phyloP scores from a whole-genome alignment of 805 yeast species.

The Metschnikowia anglica region DNA sequence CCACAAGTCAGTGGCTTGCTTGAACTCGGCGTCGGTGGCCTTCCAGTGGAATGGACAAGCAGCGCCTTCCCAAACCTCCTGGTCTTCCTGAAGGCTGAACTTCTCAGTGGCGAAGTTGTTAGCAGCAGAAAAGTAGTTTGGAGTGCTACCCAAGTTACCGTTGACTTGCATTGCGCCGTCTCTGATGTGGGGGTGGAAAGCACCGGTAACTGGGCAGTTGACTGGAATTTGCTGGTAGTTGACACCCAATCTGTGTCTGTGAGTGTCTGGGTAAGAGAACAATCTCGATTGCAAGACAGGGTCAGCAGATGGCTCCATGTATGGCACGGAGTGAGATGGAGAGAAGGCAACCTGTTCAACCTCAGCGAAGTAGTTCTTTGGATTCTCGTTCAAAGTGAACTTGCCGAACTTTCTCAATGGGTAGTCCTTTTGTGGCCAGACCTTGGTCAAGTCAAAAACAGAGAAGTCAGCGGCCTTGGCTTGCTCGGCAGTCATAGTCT shows the following conservation, averaged over 20 bases:
- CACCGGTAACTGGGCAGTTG: slow-evolving; percentile 67
- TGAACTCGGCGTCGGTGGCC: slow-evolving; percentile 68
- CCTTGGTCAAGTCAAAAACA: slow-evolving; percentile 86
- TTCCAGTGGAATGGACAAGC: slow-evolving; percentile 89
- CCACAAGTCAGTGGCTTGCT: slow-evolving; percentile 77
- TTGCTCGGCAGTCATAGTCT: slow-evolving; percentile 81
- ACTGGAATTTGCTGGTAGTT: slow-evolving; percentile 87
- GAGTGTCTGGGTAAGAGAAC: slow-evolving; percentile 83
- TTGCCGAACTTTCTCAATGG: slow-evolving; percentile 87
- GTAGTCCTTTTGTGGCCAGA: slow-evolving; percentile 86
- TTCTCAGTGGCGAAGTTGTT: slow-evolving; percentile 49
- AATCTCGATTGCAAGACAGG: slow-evolving; percentile 82
- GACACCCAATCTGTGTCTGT: slow-evolving; percentile 75
- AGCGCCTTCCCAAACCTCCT: slow-evolving; percentile 79
- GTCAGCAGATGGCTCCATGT: slow-evolving; percentile 78
- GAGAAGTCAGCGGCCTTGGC: slow-evolving; percentile 75
- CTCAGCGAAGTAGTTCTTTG: slow-evolving; percentile 84
- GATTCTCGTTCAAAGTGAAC: slow-evolving; percentile 76
- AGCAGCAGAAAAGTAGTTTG: slow-evolving; percentile 67
- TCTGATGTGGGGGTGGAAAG: slow-evolving; percentile 66
- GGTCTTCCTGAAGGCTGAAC: slow-evolving; percentile 57
- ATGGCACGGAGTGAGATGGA: slow-evolving; percentile 83
- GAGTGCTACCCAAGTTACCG: slow-evolving; percentile 70
- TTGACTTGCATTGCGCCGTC: slow-evolving; percentile 71
- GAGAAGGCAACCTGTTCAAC: slow-evolving; percentile 84